Percentiles rank a stretch among this genome's conserved stretches.
These are phyloP conservation scores for Neostapfia colusana DNA, from an alignment of 176 grass and related monocot genomes.

Conservation along the genomic window DNA sequence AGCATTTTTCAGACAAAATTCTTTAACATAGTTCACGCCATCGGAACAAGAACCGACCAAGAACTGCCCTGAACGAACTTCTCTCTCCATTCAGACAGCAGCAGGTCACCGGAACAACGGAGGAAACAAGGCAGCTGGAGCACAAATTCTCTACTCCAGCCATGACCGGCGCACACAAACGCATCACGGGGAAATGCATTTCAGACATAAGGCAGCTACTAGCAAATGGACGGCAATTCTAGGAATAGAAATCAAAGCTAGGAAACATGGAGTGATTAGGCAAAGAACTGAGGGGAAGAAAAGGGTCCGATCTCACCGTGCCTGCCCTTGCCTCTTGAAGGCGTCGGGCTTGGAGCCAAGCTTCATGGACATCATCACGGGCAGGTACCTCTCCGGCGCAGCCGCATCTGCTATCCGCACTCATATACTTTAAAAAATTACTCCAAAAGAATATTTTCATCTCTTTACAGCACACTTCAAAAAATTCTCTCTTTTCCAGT, in stretches of 20 bases:
- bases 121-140: neutral
- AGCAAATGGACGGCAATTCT: neutral
- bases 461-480: too few relatives aligned
- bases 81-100: neutral
- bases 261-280: slow-evolving; percentile 3
- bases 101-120: neutral
- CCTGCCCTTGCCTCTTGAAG: slow-evolving; percentile 78
- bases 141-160: neutral
- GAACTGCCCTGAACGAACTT: neutral
- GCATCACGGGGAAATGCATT: slow-evolving; percentile 1
- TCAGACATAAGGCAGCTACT: neutral
- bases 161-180: neutral
- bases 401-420: too few relatives aligned
- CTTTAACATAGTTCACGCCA: neutral
- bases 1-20: neutral
- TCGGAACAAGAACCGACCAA: neutral
- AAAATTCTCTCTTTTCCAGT: too few relatives aligned
- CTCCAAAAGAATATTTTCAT: too few relatives aligned
- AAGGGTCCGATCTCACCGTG: slow-evolving; percentile 48
- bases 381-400: neutral
- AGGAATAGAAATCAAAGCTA: neutral
- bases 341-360: slow-evolving; percentile 83
- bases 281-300: too few relatives aligned
- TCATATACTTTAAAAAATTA: too few relatives aligned
- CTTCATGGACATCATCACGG: slow-evolving; percentile 74